Percentiles rank a stretch among this genome's conserved stretches.
Evolutionary conservation across 2,329 filamentous ascomycete species (phyloP).

Genomic region (Pestalotiopsis sp.): DNA sequence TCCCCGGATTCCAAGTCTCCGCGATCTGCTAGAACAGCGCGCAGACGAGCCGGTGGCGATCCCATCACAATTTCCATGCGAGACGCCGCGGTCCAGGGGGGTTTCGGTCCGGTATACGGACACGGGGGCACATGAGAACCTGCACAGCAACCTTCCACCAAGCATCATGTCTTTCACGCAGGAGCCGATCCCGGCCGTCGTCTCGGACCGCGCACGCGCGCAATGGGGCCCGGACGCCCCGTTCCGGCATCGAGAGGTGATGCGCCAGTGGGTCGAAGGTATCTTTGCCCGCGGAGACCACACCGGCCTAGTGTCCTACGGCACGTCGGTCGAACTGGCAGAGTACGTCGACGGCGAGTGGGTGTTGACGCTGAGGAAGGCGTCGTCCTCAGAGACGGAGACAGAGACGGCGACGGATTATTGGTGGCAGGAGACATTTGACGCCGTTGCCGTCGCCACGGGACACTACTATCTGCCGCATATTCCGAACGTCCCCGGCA

Average conservation of each 20-base stretch:
- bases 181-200: conserved; percentile 49
- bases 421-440: conserved; percentile 65
- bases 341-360: conserved; percentile 51
- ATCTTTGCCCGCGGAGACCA: conserved; percentile 55
- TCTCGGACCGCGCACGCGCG: conserved; percentile 40
- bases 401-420: conserved; percentile 41
- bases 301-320: conserved; percentile 50
- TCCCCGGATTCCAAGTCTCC: conserved; percentile 7
- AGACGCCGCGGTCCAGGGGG: not conserved
- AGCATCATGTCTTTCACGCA: conserved; percentile 57
- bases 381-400: conserved; percentile 22
- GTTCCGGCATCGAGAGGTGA: conserved; percentile 60
- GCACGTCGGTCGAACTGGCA: conserved; percentile 61
- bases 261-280: conserved; percentile 53
- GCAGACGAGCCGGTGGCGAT: conserved; percentile 7
- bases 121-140: conserved; percentile 5
- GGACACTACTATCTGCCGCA: conserved; percentile 63
- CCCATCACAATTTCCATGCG: not conserved
- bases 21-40: conserved; percentile 6
- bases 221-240: conserved; percentile 59
- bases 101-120: conserved; percentile 1
- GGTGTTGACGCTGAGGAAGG: conserved; percentile 52
- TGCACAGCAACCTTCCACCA: conserved; percentile 12
- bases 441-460: conserved; percentile 60
- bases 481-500: conserved; percentile 43